These are phyloP conservation scores for Medicago truncatula DNA, from an alignment of 306 rosid species.

Conservation along the genomic window MtrunA17r5.0-ANR NC_053042.1:41285001-41285500, in stretches of 20 bases:
- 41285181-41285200: not conserved
- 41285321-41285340: not conserved
- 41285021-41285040: not conserved
- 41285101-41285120: slow-evolving; percentile 16
- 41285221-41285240: slow-evolving; percentile 17
- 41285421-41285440: not conserved
- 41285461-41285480: slow-evolving; percentile 20
- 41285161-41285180: not conserved
- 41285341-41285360: not conserved
- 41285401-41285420: slow-evolving; percentile 14
- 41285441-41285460: not conserved
- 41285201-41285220: not conserved
- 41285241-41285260: slow-evolving; percentile 16
- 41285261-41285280: not conserved
- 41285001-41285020: not conserved
- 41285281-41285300: too few species aligned
- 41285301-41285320: not conserved
- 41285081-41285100: slow-evolving; percentile 39
- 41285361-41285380: too few species aligned
- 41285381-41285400: not conserved
- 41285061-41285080: slow-evolving; percentile 55
- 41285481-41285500: slow-evolving; percentile 25
- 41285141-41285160: slow-evolving; percentile 28
- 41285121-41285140: slow-evolving; percentile 54
- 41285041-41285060: slow-evolving; percentile 36